These are phyloP conservation scores for Epicoccum sorghinum DNA, from an alignment of 2,329 filamentous ascomycete species.

Conservation along the genomic window DNA sequence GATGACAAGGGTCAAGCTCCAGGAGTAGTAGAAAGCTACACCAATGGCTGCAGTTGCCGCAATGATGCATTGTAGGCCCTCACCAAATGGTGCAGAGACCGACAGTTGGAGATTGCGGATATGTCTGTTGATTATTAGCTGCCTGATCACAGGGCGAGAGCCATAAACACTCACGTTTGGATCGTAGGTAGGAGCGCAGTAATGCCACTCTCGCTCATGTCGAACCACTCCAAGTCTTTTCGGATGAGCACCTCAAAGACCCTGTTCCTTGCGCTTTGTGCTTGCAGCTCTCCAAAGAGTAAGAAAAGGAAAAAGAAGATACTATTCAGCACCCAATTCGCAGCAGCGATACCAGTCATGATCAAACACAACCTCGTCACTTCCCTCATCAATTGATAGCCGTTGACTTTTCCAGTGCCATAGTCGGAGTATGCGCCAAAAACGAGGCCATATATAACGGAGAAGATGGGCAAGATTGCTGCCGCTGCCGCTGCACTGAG, in stretches of 20 bases:
- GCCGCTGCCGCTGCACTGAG: conserved; percentile 65
- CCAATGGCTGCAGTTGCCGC: conserved; percentile 69
- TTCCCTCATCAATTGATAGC: conserved; percentile 59
- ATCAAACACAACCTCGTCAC: conserved; percentile 67
- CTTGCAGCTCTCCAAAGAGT: conserved; percentile 80
- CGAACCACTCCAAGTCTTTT: conserved; percentile 83
- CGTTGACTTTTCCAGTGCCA: conserved; percentile 60
- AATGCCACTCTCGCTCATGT: conserved; percentile 72
- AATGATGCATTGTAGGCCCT: conserved; percentile 68
- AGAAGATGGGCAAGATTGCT: conserved; percentile 67
- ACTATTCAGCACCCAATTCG: conserved; percentile 71
- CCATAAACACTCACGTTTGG: conserved; percentile 66
- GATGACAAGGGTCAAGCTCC: conserved; percentile 82
- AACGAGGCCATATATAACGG: conserved; percentile 74
- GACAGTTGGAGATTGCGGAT: conserved; percentile 81
- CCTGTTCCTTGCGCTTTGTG: conserved; percentile 65
- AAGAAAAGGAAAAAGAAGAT: conserved; percentile 75
- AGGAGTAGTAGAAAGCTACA: conserved; percentile 80
- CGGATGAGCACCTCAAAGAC: conserved; percentile 73
- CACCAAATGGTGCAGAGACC: conserved; percentile 79
- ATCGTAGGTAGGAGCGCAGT: conserved; percentile 72
- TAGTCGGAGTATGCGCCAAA: conserved; percentile 75
- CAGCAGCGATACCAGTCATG: conserved; percentile 67
- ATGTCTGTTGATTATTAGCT: conserved; percentile 62
- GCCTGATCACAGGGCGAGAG: background rate